Percentiles rank a stretch among this genome's conserved stretches.
These are phyloP conservation scores for Mangifera indica DNA, from an alignment of 345 rosid species.

Conservation along the genomic window DNA sequence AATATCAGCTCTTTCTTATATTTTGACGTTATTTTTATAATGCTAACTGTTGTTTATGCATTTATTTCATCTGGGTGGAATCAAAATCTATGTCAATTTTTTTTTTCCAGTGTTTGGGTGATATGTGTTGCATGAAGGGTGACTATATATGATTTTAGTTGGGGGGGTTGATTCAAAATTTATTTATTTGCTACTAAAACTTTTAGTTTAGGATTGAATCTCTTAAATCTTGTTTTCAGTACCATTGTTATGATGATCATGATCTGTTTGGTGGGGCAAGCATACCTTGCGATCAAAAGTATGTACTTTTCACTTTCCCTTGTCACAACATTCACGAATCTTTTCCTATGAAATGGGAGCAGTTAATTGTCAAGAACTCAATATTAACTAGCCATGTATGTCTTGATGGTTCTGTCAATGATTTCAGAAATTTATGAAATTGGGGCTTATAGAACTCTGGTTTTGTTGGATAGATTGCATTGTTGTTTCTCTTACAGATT, in stretches of 20 bases:
- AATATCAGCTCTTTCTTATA: not conserved
- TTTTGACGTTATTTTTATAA: not conserved
- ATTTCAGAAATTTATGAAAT: constrained; percentile 19
- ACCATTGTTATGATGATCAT: not conserved
- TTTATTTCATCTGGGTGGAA: constrained; percentile 3
- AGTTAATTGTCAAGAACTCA: not conserved
- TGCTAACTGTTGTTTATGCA: not conserved
- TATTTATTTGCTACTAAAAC: not conserved
- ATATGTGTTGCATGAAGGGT: not conserved
- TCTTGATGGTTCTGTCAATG: not conserved
- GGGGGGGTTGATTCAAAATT: not conserved
- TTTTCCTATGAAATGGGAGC: not conserved
- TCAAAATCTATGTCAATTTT: not conserved
- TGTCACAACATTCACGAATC: not conserved
- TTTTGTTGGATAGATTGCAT: not conserved
- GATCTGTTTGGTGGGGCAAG: not conserved
- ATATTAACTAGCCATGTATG: not conserved
- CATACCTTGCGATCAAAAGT: not conserved
- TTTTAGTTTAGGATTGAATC: not conserved
- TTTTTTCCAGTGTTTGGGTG: not conserved
- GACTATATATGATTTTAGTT: not conserved
- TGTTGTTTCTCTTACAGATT: not conserved
- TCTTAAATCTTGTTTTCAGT: not conserved
- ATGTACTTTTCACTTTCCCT: not conserved
- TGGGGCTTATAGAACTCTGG: not conserved